Percentiles rank a stretch among this genome's conserved stretches.
Evolutionary conservation across 345 rosid species (phyloP).

Genomic region (Citrus glauca): DNA sequence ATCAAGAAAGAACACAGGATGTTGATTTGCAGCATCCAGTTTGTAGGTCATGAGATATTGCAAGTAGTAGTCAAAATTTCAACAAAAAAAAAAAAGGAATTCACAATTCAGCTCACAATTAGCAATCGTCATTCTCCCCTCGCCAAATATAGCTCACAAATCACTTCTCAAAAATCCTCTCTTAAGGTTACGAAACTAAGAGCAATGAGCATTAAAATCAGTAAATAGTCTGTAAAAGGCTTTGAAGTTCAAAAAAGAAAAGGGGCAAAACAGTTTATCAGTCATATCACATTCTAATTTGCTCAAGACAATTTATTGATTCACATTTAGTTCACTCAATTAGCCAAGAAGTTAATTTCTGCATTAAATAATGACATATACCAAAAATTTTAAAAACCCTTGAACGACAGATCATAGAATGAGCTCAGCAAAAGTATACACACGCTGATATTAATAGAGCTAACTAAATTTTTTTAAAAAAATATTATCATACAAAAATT

Average conservation of each 20-base stretch:
- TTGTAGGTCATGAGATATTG: background rate
- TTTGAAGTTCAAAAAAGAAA: background rate
- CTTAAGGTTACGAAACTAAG: background rate
- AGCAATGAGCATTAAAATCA: conserved; percentile 2
- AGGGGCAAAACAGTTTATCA: background rate
- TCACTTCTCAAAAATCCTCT: background rate
- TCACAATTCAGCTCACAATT: background rate
- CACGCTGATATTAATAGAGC: background rate
- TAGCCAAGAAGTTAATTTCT: background rate
- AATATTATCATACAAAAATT: background rate
- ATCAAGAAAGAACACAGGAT: background rate
- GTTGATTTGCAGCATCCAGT: background rate
- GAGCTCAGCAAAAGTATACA: background rate
- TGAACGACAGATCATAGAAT: background rate
- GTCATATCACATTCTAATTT: background rate
- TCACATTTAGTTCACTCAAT: background rate
- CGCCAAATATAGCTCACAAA: background rate
- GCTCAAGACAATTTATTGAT: background rate
- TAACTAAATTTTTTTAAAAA: background rate
- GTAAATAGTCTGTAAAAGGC: background rate
- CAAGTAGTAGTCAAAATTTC: background rate
- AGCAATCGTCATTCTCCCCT: background rate
- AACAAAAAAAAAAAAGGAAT: background rate
- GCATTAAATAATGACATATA: background rate
- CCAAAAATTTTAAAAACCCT: background rate